phyloP scores from a whole-genome alignment of 169 alveolate species.

The Eimeria sp. region DNA sequence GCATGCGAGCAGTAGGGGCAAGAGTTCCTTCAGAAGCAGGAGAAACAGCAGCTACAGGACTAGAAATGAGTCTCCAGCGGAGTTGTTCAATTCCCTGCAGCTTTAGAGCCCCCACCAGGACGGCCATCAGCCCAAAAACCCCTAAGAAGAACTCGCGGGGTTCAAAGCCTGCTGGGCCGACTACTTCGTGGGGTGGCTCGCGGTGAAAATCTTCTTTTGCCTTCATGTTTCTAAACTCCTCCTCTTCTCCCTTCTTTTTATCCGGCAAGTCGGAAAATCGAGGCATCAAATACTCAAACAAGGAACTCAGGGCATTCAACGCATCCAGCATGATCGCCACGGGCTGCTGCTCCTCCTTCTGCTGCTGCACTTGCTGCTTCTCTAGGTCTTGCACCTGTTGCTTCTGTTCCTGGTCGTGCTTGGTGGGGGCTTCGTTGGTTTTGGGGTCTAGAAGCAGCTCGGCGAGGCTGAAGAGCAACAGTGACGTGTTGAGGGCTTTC shows the following conservation, averaged over 20 bases:
- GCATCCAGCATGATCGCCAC: background rate
- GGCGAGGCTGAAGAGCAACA: background rate
- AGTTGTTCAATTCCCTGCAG: slow-evolving; percentile 42
- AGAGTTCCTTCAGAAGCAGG: slow-evolving; percentile 40
- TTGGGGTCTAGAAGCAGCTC: slow-evolving; percentile 25
- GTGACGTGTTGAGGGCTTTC: background rate
- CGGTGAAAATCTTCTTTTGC: background rate
- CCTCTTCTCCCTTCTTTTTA: background rate
- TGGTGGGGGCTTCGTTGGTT: background rate
- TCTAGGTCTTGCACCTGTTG: too few relatives aligned
- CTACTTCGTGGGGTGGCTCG: slow-evolving; percentile 3
- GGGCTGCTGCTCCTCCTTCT: background rate
- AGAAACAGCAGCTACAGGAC: slow-evolving; percentile 35
- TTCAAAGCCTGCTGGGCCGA: slow-evolving; percentile 58
- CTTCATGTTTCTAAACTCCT: background rate
- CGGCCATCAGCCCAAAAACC: slow-evolving; percentile 48
- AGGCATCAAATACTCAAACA: slow-evolving; percentile 60
- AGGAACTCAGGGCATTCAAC: background rate
- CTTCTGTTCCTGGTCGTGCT: background rate
- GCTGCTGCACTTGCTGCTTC: too few relatives aligned
- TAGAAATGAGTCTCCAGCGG: slow-evolving; percentile 65
- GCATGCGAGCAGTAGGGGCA: slow-evolving; percentile 60
- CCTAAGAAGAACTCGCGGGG: slow-evolving; percentile 38
- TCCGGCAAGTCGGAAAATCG: background rate
- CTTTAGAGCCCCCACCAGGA: slow-evolving; percentile 63